Conservation (phyloP, 106 monocot genomes). For the Gastrodia elata region DNA sequence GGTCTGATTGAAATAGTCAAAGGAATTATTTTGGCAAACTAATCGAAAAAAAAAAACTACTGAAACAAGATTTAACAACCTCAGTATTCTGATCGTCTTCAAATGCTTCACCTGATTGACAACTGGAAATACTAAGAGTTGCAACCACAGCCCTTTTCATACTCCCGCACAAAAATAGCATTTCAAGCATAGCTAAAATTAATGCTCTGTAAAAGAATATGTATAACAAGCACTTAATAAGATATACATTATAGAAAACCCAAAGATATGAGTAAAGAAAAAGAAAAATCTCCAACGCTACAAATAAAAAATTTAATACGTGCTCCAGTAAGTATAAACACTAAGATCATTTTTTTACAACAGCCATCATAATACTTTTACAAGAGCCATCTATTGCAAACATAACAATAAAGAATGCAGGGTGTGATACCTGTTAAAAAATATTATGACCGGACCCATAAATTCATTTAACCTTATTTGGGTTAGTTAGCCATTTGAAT, state of each 20-base stretch:
- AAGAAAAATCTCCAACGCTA: background rate
- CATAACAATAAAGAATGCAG: background rate
- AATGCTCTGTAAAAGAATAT: constrained; percentile 55
- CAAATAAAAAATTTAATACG: background rate
- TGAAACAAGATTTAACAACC: constrained; percentile 23
- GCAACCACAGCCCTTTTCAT: constrained; percentile 59
- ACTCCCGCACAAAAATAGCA: constrained; percentile 79
- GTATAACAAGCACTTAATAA: constrained; percentile 8
- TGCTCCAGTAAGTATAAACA: background rate
- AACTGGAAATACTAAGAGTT: constrained; percentile 32
- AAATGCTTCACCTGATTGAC: constrained; percentile 19
- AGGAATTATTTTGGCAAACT: no score
- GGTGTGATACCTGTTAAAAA: background rate
- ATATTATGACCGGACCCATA: no score
- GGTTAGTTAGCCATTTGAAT: no score
- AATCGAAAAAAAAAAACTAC: no score
- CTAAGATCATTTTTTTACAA: background rate
- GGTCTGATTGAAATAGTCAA: no score
- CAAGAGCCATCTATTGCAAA: background rate
- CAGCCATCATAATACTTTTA: background rate
- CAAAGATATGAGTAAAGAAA: no score
- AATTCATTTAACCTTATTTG: no score
- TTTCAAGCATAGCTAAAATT: constrained; percentile 86
- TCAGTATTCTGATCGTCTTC: constrained; percentile 34
- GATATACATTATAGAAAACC: background rate